Evolutionary conservation across 768 basidiomycete genomes (phyloP).

Genomic region (Suillus ampliporus): DNA sequence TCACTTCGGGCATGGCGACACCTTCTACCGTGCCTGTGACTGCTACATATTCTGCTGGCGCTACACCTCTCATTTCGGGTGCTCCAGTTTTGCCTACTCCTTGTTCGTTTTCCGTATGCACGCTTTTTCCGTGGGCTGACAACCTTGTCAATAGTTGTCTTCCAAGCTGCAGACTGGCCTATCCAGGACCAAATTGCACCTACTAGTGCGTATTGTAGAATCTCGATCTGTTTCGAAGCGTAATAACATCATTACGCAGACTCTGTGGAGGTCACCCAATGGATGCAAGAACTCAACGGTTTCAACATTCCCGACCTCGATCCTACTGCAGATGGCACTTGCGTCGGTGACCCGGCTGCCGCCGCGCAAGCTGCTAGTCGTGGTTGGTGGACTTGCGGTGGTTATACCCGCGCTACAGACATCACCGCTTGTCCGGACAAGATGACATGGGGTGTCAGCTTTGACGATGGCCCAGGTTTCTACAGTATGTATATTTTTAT

Average conservation of each 20-base stretch:
- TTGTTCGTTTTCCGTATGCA: conserved; percentile 43
- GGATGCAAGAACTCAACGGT: conserved; percentile 81
- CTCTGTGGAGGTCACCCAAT: conserved; percentile 66
- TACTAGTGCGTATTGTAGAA: conserved; percentile 51
- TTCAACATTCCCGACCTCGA: conserved; percentile 67
- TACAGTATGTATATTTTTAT: conserved; percentile 64
- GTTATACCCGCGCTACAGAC: conserved; percentile 61
- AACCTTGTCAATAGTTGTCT: conserved; percentile 47
- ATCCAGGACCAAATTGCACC: conserved; percentile 62
- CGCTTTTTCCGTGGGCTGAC: neutral
- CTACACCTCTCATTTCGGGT: conserved; percentile 64
- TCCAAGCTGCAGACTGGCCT: conserved; percentile 61
- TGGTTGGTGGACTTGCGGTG: conserved; percentile 95
- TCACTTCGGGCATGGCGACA: conserved; percentile 69
- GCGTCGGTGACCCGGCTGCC: conserved; percentile 60
- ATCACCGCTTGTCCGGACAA: conserved; percentile 72
- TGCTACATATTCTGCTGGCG: conserved; percentile 62
- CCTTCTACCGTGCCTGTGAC: conserved; percentile 53
- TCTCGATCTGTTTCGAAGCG: neutral
- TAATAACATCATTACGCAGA: conserved; percentile 36
- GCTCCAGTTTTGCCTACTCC: conserved; percentile 68
- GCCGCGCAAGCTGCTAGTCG: conserved; percentile 61
- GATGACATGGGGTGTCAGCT: conserved; percentile 80
- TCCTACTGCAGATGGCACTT: conserved; percentile 73
- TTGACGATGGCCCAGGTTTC: conserved; percentile 86